phyloP scores from a whole-genome alignment of 176 grass and related monocot species.

The Pharus latifolius region DNA sequence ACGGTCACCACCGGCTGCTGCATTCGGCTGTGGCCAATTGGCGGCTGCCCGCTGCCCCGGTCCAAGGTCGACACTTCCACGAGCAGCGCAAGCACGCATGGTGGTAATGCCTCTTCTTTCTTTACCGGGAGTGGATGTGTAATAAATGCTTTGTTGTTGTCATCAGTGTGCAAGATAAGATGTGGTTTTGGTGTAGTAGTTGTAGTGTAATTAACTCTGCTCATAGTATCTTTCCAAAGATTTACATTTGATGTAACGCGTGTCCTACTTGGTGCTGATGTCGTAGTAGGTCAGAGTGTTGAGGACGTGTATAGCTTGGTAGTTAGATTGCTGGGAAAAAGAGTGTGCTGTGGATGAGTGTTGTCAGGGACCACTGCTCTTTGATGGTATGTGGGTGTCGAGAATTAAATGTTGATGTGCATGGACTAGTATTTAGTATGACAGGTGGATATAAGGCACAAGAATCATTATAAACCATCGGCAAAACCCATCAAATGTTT shows the following conservation, averaged over 20 bases:
- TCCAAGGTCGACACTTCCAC: conserved; percentile 56
- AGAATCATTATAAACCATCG: neutral
- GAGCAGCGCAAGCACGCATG: conserved; percentile 47
- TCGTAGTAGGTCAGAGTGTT: neutral
- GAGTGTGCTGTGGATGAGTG: neutral
- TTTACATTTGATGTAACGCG: neutral
- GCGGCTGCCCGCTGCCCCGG: conserved; percentile 24
- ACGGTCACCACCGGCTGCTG: conserved; percentile 34
- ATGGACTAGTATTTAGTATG: neutral
- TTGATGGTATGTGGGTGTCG: neutral
- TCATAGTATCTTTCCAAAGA: neutral
- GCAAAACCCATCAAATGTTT: neutral
- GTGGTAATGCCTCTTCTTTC: conserved; percentile 18
- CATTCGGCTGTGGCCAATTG: conserved; percentile 41
- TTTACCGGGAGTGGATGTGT: neutral
- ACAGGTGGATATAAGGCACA: neutral
- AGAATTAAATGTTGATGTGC: conserved; percentile 4
- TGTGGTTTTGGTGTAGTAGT: neutral
- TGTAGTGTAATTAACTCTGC: neutral
- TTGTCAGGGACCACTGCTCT: neutral
- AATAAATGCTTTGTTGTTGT: neutral
- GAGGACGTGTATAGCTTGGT: neutral
- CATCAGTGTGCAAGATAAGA: neutral
- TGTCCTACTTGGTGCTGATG: neutral
- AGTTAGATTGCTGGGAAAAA: neutral